Base-by-base conservation (phyloP, 768 basidiomycete genomes). In the Hericium rajendrae region DNA sequence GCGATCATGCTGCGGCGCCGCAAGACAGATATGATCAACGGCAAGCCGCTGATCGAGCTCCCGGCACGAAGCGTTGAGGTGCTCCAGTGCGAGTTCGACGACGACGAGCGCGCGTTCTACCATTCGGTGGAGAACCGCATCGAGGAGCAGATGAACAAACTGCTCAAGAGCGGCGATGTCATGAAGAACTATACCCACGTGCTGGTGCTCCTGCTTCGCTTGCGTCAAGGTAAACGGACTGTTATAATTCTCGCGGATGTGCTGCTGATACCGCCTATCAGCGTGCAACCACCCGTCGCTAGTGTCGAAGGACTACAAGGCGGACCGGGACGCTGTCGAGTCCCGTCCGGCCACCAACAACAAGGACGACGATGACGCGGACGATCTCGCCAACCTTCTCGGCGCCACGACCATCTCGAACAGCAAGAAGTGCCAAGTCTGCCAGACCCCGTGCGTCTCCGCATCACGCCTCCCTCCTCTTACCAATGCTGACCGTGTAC, bases 201-300 rank as follows among this genome's bases (percentile, higher is more conserved):
- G 5, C 73, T 91, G 62, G 73, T 87, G 15, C 68, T 90, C 37
- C 76, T 90, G 60, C 78, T 97, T 51, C 81, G 95, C 32, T 76
- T 97, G 50, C 84, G 95, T 28, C 95, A 99, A 80, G 91, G 22
- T 22, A 22, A 22, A 2, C 22, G 22, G 22, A 22, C 2, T 22
- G 22, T 22, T 22, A 2, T 2, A 22, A 2, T 22, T 22, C 22
- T 22, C 22, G 22, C 22, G 22, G 22, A 22, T 22, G 22, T 22
- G 22, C 22, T 22, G 6, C 2, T 20, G 20, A 50, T 15, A 6
- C 18, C 6, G 43, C 43, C 3, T 9, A 6, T 11, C 38, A 95
- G 94, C 94, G 0, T 97, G 94, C 68, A 88, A 92, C 63, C 94
- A 97, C 65, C 93, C 94, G 0, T 76, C 81, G 0, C 79, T 97